Evolutionary conservation across 1,284 basidiomycete species (phyloP), one percentile per base, ranked within the genome.

Genomic region (Fomitopsis schrenkii): DNA sequence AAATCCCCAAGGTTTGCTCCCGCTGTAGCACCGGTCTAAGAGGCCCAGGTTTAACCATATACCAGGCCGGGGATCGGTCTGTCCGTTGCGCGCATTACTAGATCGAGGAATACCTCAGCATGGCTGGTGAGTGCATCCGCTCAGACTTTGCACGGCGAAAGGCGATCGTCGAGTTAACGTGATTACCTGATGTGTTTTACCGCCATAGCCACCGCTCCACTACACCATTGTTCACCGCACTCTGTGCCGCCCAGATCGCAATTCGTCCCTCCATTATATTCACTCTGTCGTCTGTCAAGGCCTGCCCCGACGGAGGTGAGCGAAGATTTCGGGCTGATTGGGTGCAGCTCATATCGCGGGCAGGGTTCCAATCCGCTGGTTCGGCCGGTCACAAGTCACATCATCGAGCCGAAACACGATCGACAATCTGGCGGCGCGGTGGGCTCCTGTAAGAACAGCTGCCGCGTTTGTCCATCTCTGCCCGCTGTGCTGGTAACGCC

Each of bases 1-100:
- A 33, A 50, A 33, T 26, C 68, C 70, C 68, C 70, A 71, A 72
- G 67, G 70, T 75, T 76, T 75, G 75, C 70, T 74, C 72, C 75
- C 75, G 75, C 70, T 71, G 64, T 61, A 60, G 63, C 58, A 59
- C 57, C 61, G 59, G 66, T 59, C 57, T 60, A 64, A 64, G 64
- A 63, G 65, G 63, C 5, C 64, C 65, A 59, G 22, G 52, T 35
- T 54, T 30, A 66, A 66, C 60, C 62, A 57, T 55, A 61, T 42
- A 62, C 63, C 61, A 60, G 58, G 64, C 60, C 62, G 65, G 63
- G 62, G 59, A 35, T 42, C 15, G 45, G 52, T 54, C 52, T 26
- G 35, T 9, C 57, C 57, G 57, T 55, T 28, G 58, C 17, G 61
- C 45, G 61, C 57, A 62, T 58, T 58, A 45, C 50, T 60, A 54